Base-by-base conservation (phyloP, 2,329 filamentous ascomycete species). In the Hypoxylon rubiginosum region DNA sequence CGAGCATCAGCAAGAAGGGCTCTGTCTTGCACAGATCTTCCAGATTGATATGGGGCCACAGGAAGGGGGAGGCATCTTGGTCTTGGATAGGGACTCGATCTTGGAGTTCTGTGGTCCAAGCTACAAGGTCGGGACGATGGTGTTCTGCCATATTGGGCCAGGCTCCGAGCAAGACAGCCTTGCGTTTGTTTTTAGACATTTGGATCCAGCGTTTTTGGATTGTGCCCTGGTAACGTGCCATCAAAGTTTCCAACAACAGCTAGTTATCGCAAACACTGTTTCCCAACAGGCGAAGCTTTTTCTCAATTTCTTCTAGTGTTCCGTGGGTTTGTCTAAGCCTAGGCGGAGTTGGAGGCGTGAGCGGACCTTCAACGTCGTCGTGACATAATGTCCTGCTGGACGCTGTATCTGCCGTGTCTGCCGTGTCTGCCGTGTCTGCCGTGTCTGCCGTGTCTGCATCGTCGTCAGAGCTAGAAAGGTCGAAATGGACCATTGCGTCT, bases 11-110 rank as follows among this genome's bases (percentile, higher is more conserved):
- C n/a, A 70, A 45, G 24, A 70, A 32, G 1, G 54, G 54, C 10
- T 65, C 57, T 9, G 28, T 32, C 17, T 62, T 62, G 41, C 34
- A 49, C n/a, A 70, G 21, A 21, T 70, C 68, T 34, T 70, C 65
- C 11, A 62, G 26, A 17, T 64, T 70, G 2, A 70, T 52, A 32
- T 52, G 26, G 1, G 68, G 68, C 59, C 58, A 66, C 39, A 49
- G 61, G 8, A 62, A 62, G 2, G 49, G 10, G 21, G 41, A 9
- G 15, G 10, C 19, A 43, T 64, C 17, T 24, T 46, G 11, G 17
- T 64, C 17, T 24, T 46, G n/a, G 17, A 24, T 9, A 43, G 11
- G 13, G n/a, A n/a, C n/a, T 43, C 34, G 13, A 34, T 17, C 10
- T 1, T 5, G 19, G 28, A 9, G 11, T 10, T 28, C 9, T 36